phyloP scores from a whole-genome alignment of 495 filamentous ascomycete genomes.

The Apiosordaria backusii region DNA sequence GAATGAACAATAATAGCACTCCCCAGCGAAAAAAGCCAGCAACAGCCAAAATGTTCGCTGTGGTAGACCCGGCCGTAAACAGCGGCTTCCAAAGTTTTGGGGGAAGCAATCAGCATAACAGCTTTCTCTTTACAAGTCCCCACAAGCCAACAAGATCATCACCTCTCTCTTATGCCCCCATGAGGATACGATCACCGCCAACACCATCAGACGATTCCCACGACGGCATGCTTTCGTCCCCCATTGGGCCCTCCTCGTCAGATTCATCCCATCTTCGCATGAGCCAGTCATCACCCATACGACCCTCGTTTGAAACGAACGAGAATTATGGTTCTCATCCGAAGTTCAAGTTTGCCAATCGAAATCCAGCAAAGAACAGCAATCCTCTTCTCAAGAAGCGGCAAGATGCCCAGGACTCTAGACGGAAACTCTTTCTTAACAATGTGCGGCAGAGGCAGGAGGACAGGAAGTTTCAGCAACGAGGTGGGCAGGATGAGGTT shows the following conservation, averaged over 20 bases:
- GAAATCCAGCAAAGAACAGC: conserved; percentile 18
- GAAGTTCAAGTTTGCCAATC: conserved; percentile 23
- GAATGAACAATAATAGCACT: not conserved
- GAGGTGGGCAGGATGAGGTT: conserved; percentile 78
- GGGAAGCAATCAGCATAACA: conserved; percentile 9
- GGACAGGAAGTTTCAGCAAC: conserved; percentile 58
- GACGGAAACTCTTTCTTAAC: conserved; percentile 67
- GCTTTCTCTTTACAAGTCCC: not conserved
- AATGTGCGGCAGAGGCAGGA: conserved; percentile 71
- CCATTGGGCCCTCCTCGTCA: conserved; percentile 11
- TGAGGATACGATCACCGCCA: not conserved
- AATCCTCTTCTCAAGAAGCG: conserved; percentile 25
- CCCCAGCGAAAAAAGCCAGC: not conserved
- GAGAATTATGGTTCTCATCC: not conserved
- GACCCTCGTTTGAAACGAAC: not conserved
- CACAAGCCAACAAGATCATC: conserved; percentile 17
- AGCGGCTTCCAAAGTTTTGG: not conserved
- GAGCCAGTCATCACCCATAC: conserved; percentile 20
- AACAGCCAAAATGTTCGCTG: not conserved
- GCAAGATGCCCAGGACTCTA: conserved; percentile 40
- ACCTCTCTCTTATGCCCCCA: conserved; percentile 14
- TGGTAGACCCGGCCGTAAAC: not conserved
- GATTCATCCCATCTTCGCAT: conserved; percentile 7
- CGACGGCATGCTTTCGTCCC: conserved; percentile 3
- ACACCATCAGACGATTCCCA: not conserved